Evolutionary conservation across 73 alveolate genomes (phyloP), one percentile per base, ranked within the genome.

Genomic region (Urostyla sp.): DNA sequence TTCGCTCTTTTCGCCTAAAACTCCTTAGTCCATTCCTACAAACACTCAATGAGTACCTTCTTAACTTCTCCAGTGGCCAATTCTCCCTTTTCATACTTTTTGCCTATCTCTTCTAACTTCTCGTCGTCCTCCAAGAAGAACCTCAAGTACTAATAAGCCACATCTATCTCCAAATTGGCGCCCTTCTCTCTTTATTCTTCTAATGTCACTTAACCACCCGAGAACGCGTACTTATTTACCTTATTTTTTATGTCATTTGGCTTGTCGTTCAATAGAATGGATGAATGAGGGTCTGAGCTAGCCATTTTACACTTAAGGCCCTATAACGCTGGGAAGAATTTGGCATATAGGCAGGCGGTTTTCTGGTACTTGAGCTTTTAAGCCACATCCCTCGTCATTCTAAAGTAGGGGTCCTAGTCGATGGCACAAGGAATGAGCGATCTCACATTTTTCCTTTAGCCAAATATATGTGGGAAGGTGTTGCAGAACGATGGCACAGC

Each of bases 371-470:
- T 96, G 67, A 94, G 90, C 91, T 92, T 98, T 51, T 75, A 91
- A 54, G 98, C 99, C 6, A 98, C 98, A 43, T 98, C 99, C 80
- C 99, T 91, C 26, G 99, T 94, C 97, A 98, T 92, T 89, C 99
- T 92, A 87, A 98, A 98, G 90, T 98, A 98, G 67, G 99, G 99
- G 66, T 98, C 99, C 85, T 98, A 95, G 77, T 98, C 99, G 35
- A 98, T 98, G 1, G 99, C 99, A 63, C 95, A 86, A 0, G 99
- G 99, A 52, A 97, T 96, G 67, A 97, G 86, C 67, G 98, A 92
- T n/a, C 94, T 93, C 0, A 95, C 96, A 37, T 90, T 92, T 45
- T 90, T 93, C 54, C 90, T 81, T 55, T 77, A 60, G 6, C 98
- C 98, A 59, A 87, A 91, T 0, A 95, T 94, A 49, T 97, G 98